Evolutionary conservation across 2,329 filamentous ascomycete genomes (phyloP), one percentile per base, ranked within the genome.

Genomic region (Amesomyces nigricolor): DNA sequence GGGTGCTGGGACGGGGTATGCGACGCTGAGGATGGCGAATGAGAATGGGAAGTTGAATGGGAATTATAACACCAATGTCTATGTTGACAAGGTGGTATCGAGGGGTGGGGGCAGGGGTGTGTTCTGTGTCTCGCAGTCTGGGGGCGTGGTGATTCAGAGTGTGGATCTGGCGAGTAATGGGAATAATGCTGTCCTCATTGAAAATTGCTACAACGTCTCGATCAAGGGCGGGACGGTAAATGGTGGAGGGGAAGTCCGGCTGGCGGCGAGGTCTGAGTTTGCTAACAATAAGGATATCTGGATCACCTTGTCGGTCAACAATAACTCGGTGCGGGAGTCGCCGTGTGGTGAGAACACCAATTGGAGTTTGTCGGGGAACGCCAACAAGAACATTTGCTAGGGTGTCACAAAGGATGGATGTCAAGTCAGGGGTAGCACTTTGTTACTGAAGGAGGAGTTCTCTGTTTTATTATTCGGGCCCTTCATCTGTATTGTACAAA

Each of bases 181-280:
- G 0, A 80, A 78, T 63, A 82, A 82, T 54, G 75, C 79, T 0
- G 72, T 82, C 17, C 70, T 83, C 1, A 77, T 83, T 29, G 79
- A 83, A 71, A 83, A 83, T 66, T 82, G 80, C 68, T 82, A 82
- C 65, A 78, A 78, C 50, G 59, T 83, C 32, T 66, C 69, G 1
- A 80, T 82, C 63, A 67, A 64, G 2, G 73, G 74, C 16, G 80
- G 80, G 0, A 77, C 71, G 2, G 75, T 83, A 22, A 75, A 72
- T 26, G 76, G 78, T 2, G 79, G 80, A 1, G 80, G 80, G 0
- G 78, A 82, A 65, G 78, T 82, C 7, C 71, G 80, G 3, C 60
- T 56, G 8, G 66, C 78, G 1, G 78, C 79, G 2, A 70, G 80
- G 13, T 62, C 66, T 19, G 79, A 83, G 67, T 83, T 83, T 57